phyloP scores from a whole-genome alignment of 2,329 filamentous ascomycete species.

The Fusarium brevicatenulatum region DNA sequence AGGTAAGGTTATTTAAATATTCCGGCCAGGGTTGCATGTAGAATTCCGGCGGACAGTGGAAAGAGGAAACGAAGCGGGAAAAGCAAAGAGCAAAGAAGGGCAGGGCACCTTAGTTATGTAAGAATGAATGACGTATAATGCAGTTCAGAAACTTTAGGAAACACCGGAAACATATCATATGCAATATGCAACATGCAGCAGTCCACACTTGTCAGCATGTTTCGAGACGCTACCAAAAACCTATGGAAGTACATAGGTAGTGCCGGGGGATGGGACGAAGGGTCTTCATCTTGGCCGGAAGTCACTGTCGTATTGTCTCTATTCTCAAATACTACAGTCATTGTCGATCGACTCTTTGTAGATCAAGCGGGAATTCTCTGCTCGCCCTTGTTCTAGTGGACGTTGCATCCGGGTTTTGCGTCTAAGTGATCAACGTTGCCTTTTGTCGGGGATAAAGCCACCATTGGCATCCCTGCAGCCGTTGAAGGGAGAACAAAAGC shows the following conservation, averaged over 20 bases:
- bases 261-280: not conserved
- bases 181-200: not conserved
- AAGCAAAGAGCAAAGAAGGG: constrained; percentile 10
- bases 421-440: constrained; percentile 21
- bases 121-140: constrained; percentile 14
- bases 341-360: constrained; percentile 22
- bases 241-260: not conserved
- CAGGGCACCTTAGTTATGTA: not conserved
- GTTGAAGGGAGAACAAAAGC: not conserved
- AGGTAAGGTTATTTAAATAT: constrained; percentile 23
- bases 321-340: not conserved
- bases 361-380: constrained; percentile 24
- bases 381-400: not conserved
- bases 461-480: constrained; percentile 5
- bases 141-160: constrained; percentile 5
- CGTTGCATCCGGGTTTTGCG: constrained; percentile 11
- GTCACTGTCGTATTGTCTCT: constrained; percentile 3
- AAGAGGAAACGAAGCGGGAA: constrained; percentile 18
- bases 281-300: not conserved
- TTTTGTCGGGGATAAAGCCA: constrained; percentile 13
- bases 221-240: not conserved
- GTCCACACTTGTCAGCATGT: constrained; percentile 9
- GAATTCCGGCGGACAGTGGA: constrained; percentile 4
- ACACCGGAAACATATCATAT: constrained; percentile 15
- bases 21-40: constrained; percentile 9